Conservation (phyloP, 2,329 filamentous ascomycete genomes). For the Juglanconis sp. region DNA sequence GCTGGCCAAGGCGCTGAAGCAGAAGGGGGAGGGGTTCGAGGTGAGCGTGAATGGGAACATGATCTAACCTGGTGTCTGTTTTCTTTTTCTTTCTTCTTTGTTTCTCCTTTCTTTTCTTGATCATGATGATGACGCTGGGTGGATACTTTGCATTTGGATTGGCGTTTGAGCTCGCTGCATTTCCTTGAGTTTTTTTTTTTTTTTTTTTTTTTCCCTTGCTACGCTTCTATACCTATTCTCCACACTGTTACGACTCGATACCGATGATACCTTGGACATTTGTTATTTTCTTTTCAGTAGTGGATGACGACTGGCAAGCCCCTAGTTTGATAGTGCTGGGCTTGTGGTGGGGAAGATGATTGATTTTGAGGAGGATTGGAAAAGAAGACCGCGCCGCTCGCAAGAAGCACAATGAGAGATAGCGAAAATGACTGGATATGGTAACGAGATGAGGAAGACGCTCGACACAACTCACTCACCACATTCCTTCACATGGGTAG, state of each 20-base stretch:
- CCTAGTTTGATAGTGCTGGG: neutral
- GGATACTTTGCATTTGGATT: conserved; percentile 13
- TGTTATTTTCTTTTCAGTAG: neutral
- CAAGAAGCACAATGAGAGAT: conserved; percentile 14
- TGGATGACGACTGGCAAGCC: conserved; percentile 5
- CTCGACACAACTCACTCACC: neutral
- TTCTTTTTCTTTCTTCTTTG: neutral
- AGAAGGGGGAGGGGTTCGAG: conserved; percentile 80
- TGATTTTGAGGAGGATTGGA: neutral
- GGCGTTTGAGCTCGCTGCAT: neutral
- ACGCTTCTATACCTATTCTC: conserved; percentile 11
- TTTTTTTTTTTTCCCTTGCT: conserved; percentile 15
- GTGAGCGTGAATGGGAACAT: conserved; percentile 78
- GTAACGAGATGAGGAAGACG: neutral
- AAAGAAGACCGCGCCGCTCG: conserved; percentile 9
- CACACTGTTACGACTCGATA: conserved; percentile 16
- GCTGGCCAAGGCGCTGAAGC: conserved; percentile 82
- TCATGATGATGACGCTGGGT: neutral
- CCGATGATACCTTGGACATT: conserved; percentile 20
- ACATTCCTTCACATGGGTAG: conserved; percentile 14
- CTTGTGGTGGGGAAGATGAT: neutral
- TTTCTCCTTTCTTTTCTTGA: conserved; percentile 2
- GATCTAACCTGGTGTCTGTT: conserved; percentile 45
- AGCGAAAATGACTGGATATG: neutral
- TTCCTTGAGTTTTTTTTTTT: conserved; percentile 8